Evolutionary conservation across 306 rosid genomes (phyloP), one percentile per base, ranked within the genome.

Genomic region (Rosa chinensis): DNA sequence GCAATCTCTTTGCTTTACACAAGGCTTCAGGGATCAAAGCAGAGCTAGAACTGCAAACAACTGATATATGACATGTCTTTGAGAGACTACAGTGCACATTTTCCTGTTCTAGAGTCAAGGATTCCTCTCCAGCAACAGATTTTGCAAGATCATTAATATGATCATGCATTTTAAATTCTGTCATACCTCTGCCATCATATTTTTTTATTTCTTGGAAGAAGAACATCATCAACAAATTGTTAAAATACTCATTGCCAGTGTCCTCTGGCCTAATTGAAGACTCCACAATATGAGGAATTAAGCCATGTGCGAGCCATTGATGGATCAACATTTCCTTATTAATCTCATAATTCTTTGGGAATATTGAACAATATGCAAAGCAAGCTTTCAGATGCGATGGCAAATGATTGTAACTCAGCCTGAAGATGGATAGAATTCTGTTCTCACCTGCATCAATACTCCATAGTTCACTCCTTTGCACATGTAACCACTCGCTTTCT

Each of bases 291-390:
- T 44, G 10, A 45, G 49, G 68, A 50, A 80, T 44, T 16, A 84
- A 81, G 25, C 62, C 87, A 69, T 75, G 50, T n/a, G 87, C 84
- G 17, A 84, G 18, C 82, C 84, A 84, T 12, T 77, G 70, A 17
- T 59, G 82, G n/a, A 80, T 84, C 59, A 80, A 20, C 32, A 77
- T 84, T 52, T 79, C 81, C 25, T 77, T 81, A 52, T 77, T 62
- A 8, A 84, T 77, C 23, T 3, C 70, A 21, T 84, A 77, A 55
- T 68, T 77, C 67, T 78, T 80, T 1, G 82, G 87, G 64, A 84
- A 81, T 23, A 84, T 9, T 0, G 84, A 72, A 16, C 82, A 82
- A 66, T 72, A 66, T 11, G 80, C 83, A 73, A 84, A 73, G 21
- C 87, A 84, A 10, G 62, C 50, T 40, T 77, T 84, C 0, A 84